A percentile compares a stretch with the other conserved stretches of the same genome.
phyloP scores from a whole-genome alignment of 1,284 basidiomycete species.

The Trametes polyzona region DNA sequence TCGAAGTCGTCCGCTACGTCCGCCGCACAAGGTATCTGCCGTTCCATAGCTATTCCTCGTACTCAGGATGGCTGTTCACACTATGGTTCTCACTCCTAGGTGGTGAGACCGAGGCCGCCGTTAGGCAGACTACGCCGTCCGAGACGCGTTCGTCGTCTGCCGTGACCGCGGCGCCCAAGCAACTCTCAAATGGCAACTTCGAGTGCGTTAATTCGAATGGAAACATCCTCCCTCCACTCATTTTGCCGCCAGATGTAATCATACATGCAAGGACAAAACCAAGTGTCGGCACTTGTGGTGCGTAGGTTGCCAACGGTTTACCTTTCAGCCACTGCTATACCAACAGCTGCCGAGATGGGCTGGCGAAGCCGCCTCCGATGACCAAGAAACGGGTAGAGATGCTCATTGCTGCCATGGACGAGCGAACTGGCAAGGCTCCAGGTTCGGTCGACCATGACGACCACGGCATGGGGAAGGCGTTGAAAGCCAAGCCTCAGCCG shows the following conservation, averaged over 20 bases:
- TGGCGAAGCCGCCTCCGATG: slow-evolving; percentile 52
- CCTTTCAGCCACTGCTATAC: slow-evolving; percentile 7
- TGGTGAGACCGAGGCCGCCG: too few relatives aligned
- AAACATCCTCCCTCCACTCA: background rate
- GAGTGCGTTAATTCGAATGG: slow-evolving; percentile 41
- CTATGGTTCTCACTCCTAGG: too few relatives aligned
- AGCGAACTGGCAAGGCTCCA: background rate
- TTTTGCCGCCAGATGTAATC: slow-evolving; percentile 62
- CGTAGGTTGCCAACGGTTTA: slow-evolving; percentile 21
- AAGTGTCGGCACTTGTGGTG: slow-evolving; percentile 78
- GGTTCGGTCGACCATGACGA: background rate
- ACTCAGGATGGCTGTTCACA: too few relatives aligned
- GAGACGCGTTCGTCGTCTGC: background rate
- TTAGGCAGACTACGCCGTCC: too few relatives aligned
- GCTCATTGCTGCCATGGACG: slow-evolving; percentile 17
- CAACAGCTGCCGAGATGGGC: slow-evolving; percentile 71
- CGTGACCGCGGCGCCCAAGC: slow-evolving; percentile 9
- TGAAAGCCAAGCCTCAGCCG: slow-evolving; percentile 17
- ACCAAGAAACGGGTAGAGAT: slow-evolving; percentile 37
- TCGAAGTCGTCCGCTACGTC: too few relatives aligned
- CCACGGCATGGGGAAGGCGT: background rate
- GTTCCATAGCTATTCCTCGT: too few relatives aligned
- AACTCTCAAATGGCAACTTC: slow-evolving; percentile 54
- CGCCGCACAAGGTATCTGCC: too few relatives aligned
- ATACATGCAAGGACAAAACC: slow-evolving; percentile 77